Base-by-base conservation (phyloP, 805 yeast species). In the Yarrowia phangngaensis region DNA sequence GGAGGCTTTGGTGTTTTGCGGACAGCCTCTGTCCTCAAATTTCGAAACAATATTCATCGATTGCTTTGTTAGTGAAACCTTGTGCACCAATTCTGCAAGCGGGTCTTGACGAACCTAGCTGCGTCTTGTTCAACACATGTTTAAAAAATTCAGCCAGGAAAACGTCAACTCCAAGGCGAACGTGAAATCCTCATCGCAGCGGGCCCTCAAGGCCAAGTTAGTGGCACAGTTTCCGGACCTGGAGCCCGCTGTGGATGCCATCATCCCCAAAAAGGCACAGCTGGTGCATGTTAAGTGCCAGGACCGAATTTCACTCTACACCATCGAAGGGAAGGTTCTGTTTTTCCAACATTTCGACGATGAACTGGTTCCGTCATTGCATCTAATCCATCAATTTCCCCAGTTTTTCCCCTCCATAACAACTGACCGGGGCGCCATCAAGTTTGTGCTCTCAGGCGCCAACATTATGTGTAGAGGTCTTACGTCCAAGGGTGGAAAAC, bases 391-490 rank as follows among this genome's bases (percentile, higher is more conserved):
- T 52, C 55, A 52, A 51, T 63, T 82, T 61, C 95, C 97, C 4
- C 72, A 75, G 8, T 77, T 81, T 27, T 89, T 89, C 68, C 96
- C 96, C 16, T 69, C 76, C 26, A 94, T 89, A 33, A 84, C 80
- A 61, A 97, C 90, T 9, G 97, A 89, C 60, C 75, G 96, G 63
- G 97, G 97, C 51, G 97, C 97, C 45, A 89, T 89, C 64, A 89
- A 89, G 66, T 89, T 89, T 61, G 92, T 89, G 19, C 69, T 89
- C n/a, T 82, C 95, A 4, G 97, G 97, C 51, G 96, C 97, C 20
- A 89, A 89, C 61, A 84, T 89, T 60, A 89, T 89, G 97, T 89
- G 96, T 66, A 95, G 95, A 3, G 96, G 96, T 14, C 73, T 87
- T 55, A 87, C 95, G 0, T 62, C 92, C 14, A 73, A 82, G 2